These are phyloP conservation scores for Ceratocystis harringtonii DNA, from an alignment of 2,329 filamentous ascomycete species.

Conservation along the genomic window DNA sequence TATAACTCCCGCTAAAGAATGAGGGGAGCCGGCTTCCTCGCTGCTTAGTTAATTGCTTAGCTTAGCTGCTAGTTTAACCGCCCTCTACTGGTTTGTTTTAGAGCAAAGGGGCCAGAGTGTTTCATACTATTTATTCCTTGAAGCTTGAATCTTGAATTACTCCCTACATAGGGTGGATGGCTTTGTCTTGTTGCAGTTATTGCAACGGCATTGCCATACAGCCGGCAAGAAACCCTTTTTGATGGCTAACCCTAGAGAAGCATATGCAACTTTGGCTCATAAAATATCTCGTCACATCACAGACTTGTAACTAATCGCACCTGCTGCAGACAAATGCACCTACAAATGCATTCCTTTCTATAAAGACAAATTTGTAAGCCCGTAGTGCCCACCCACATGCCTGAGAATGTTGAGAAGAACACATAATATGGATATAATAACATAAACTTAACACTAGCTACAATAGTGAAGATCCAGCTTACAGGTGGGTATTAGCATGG, in stretches of 20 bases:
- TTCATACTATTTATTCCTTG: too few relatives aligned
- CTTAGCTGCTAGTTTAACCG: too few relatives aligned
- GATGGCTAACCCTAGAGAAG: neutral
- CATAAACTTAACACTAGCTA: neutral
- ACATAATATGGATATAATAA: neutral
- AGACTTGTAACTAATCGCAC: neutral
- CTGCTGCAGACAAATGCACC: neutral
- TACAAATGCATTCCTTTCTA: neutral
- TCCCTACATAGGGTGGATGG: too few relatives aligned
- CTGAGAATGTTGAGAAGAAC: neutral
- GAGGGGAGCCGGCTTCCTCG: too few relatives aligned
- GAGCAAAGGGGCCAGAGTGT: too few relatives aligned
- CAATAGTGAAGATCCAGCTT: neutral
- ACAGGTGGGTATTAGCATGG: neutral
- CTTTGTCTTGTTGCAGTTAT: too few relatives aligned
- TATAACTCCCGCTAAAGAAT: too few relatives aligned
- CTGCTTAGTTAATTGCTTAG: too few relatives aligned
- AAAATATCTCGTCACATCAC: neutral
- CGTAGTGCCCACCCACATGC: neutral
- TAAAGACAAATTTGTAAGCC: neutral
- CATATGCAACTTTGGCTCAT: neutral
- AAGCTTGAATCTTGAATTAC: too few relatives aligned
- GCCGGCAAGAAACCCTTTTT: neutral
- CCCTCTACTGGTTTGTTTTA: too few relatives aligned
- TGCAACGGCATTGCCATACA: neutral